A percentile compares a stretch with the other conserved stretches of the same genome.
Conservation (phyloP, 75 land plant species). For the Sequoiadendron giganteum region DNA sequence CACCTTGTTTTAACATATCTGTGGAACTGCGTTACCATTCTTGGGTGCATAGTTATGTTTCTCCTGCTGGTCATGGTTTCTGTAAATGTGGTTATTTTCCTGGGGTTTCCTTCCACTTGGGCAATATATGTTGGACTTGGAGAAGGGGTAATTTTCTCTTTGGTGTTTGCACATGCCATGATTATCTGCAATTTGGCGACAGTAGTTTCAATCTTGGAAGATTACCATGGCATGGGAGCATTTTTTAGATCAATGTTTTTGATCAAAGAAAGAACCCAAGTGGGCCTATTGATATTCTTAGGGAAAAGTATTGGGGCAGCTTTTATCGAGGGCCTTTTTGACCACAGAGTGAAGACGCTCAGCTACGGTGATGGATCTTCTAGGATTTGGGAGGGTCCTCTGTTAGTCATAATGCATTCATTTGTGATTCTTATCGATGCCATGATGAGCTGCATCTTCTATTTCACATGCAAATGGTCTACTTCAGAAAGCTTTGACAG, state of each 20-base stretch:
- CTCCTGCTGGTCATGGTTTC: slow-evolving; percentile 30
- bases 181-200: slow-evolving; percentile 64
- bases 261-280: slow-evolving; percentile 73
- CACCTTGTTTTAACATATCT: slow-evolving; percentile 52
- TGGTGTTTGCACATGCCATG: slow-evolving; percentile 54
- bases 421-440: slow-evolving; percentile 64
- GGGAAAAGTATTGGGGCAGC: slow-evolving; percentile 57
- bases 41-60: slow-evolving; percentile 33
- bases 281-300: slow-evolving; percentile 69
- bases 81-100: slow-evolving; percentile 30
- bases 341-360: slow-evolving; percentile 60
- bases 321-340: slow-evolving; percentile 79
- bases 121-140: slow-evolving; percentile 41
- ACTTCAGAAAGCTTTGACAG: slow-evolving; percentile 26
- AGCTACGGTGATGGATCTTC: slow-evolving; percentile 83
- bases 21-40: slow-evolving; percentile 50
- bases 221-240: slow-evolving; percentile 55
- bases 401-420: slow-evolving; percentile 59
- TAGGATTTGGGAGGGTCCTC: slow-evolving; percentile 74
- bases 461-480: slow-evolving; percentile 73
- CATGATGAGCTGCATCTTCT: slow-evolving; percentile 87
- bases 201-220: slow-evolving; percentile 76
- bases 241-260: slow-evolving; percentile 45
- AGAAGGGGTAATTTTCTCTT: slow-evolving; percentile 49
- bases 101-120: slow-evolving; percentile 36